Percentiles rank a stretch among this genome's conserved stretches.
Evolutionary conservation across 495 filamentous ascomycete species (phyloP).

Genomic region (Xylaria acuta): DNA sequence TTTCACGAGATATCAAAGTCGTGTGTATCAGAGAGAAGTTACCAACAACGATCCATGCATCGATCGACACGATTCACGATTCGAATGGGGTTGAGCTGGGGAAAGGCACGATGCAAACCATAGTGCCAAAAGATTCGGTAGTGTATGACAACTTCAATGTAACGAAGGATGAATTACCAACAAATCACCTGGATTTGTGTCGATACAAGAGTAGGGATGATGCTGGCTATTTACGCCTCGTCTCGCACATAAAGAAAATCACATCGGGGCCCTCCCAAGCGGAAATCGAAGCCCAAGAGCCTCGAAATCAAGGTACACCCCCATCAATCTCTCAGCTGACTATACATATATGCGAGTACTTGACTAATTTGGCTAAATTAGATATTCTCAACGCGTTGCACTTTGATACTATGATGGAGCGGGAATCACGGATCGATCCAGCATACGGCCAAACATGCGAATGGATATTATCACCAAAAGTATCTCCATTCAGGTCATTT

Average conservation of each 20-base stretch:
- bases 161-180: conserved; percentile 31
- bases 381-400: conserved; percentile 43
- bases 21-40: conserved; percentile 40
- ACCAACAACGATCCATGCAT: conserved; percentile 35
- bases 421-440: conserved; percentile 40
- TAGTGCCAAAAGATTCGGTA: conserved; percentile 41
- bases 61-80: conserved; percentile 32
- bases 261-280: conserved; percentile 35
- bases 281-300: conserved; percentile 38
- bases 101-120: conserved; percentile 37
- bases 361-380: conserved; percentile 22
- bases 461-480: conserved; percentile 37
- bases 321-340: neutral
- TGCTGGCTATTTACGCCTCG: conserved; percentile 33
- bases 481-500: conserved; percentile 33
- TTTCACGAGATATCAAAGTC: conserved; percentile 42
- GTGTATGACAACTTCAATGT: conserved; percentile 41
- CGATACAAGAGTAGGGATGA: conserved; percentile 39
- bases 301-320: conserved; percentile 41
- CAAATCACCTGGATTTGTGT: conserved; percentile 36
- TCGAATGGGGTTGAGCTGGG: conserved; percentile 35
- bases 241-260: conserved; percentile 37
- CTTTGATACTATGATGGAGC: conserved; percentile 41
- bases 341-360: neutral
- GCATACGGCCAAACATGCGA: conserved; percentile 43